Base-by-base conservation (phyloP, 2,329 filamentous ascomycete genomes). In the Metarhizium robertsii region DNA sequence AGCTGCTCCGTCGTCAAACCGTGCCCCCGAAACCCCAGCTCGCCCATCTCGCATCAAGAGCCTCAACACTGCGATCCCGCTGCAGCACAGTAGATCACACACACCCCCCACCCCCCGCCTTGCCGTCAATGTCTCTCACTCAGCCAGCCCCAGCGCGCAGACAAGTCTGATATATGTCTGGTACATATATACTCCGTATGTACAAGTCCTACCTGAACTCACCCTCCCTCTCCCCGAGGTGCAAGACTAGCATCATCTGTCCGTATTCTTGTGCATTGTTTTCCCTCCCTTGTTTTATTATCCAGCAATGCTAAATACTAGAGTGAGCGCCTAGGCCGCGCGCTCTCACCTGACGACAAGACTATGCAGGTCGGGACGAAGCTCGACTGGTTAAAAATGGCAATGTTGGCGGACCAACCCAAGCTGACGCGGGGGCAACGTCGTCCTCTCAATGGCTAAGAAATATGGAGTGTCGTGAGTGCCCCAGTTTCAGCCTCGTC, bases 311-410 rank as follows among this genome's bases (percentile, higher is more conserved):
- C 11, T 16, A 5, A 30, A 52, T 18, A 52, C 36, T n/a, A n/a
- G 48, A 13, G 14, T 7, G 11, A 16, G 38, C 8, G 25, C 25
- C 25, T 4, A 25, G 25, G 25, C 25, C 25, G 25, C 25, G 25
- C 25, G 25, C 25, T 25, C 59, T 61, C 59, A 61, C 58, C 59
- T 61, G 59, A 61, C 57, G 54, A 57, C 49, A 8, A 48, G 40
- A 30, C 52, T 42, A 59, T 61, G 59, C 59, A 57, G 42, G 55
- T 52, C 53, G 38, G 14, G 42, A 20, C 10, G 42, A 45, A 45
- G 16, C 42, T 45, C 32, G 11, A 34, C 6, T 11, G 32, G 32
- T 34, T 11, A 11, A 34, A 34, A 34, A 34, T 11, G 32, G 32
- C 32, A 34, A 34, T 34, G 11, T 34, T 42, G 40, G 40, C 40